Percentiles rank a stretch among this genome's conserved stretches.
Evolutionary conservation across 73 alveolate species (phyloP).

Genomic region (Tetrahymena borealis): DNA sequence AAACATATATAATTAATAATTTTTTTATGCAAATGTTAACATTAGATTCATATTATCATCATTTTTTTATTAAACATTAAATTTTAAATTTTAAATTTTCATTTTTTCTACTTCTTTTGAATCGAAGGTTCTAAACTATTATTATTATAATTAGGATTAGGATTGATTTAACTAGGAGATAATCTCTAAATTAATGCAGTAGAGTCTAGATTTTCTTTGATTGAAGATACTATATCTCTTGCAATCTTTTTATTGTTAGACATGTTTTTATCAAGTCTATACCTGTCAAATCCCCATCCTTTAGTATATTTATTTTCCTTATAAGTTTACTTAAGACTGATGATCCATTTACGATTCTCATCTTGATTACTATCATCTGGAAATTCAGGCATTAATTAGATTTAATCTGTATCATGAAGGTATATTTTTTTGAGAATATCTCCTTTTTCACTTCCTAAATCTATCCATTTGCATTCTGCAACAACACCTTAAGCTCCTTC

Average conservation of each 20-base stretch:
- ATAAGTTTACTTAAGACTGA: background rate
- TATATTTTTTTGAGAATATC: background rate
- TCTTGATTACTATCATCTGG: background rate
- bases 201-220: background rate
- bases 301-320: background rate
- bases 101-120: background rate
- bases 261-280: background rate
- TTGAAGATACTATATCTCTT: background rate
- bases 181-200: background rate
- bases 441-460: background rate
- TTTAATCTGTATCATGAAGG: background rate
- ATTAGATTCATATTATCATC: too few species aligned
- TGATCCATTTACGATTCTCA: background rate
- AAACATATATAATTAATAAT: too few species aligned
- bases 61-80: too few species aligned
- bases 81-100: too few species aligned
- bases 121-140: background rate
- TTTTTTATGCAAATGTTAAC: too few species aligned
- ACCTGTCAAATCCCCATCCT: background rate
- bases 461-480: conserved; percentile 23
- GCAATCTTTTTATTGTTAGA: background rate
- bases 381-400: background rate
- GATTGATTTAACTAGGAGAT: background rate
- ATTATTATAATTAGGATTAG: background rate
- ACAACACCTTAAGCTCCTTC: conserved; percentile 19